phyloP scores from a whole-genome alignment of 2,329 filamentous ascomycete species.

The Cordyceps javanica region DNA sequence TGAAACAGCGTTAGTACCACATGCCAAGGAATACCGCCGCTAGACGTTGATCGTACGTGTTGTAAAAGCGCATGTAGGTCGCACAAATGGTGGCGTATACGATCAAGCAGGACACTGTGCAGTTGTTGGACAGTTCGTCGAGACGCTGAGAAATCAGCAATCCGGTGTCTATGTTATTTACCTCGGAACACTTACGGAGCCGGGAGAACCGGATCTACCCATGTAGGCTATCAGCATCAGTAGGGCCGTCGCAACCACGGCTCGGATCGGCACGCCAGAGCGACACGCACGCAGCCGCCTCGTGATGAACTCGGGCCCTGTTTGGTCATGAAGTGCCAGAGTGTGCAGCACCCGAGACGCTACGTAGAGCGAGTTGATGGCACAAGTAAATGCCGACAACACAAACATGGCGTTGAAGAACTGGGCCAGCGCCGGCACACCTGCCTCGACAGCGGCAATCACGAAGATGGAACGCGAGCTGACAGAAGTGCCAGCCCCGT shows the following conservation, averaged over 20 bases:
- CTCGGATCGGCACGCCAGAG: slow-evolving; percentile 32
- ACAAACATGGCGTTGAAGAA: slow-evolving; percentile 34
- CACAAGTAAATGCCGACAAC: slow-evolving; percentile 31
- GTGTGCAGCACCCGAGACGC: slow-evolving; percentile 31
- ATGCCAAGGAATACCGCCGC: background rate
- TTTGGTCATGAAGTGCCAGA: slow-evolving; percentile 30
- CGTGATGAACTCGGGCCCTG: slow-evolving; percentile 35
- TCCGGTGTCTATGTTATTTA: background rate
- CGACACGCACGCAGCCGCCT: slow-evolving; percentile 28
- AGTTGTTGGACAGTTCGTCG: slow-evolving; percentile 31
- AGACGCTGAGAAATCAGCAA: slow-evolving; percentile 24
- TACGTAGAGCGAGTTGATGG: slow-evolving; percentile 33
- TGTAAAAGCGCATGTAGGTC: slow-evolving; percentile 33
- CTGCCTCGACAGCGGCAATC: slow-evolving; percentile 31
- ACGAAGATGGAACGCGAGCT: slow-evolving; percentile 28
- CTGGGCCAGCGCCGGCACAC: slow-evolving; percentile 28
- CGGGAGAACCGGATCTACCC: slow-evolving; percentile 30
- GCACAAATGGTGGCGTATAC: slow-evolving; percentile 34
- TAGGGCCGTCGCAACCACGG: slow-evolving; percentile 32
- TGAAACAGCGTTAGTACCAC: background rate
- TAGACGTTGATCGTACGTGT: slow-evolving; percentile 23
- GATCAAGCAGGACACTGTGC: slow-evolving; percentile 33
- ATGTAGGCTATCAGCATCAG: slow-evolving; percentile 34
- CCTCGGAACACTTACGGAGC: slow-evolving; percentile 23
- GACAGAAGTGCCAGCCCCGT: slow-evolving; percentile 30